A percentile compares a stretch with the other conserved stretches of the same genome.
These are phyloP conservation scores for Phaeophleospora eucalypticola DNA, from an alignment of 2,329 filamentous ascomycete species.

Conservation along the genomic window DNA sequence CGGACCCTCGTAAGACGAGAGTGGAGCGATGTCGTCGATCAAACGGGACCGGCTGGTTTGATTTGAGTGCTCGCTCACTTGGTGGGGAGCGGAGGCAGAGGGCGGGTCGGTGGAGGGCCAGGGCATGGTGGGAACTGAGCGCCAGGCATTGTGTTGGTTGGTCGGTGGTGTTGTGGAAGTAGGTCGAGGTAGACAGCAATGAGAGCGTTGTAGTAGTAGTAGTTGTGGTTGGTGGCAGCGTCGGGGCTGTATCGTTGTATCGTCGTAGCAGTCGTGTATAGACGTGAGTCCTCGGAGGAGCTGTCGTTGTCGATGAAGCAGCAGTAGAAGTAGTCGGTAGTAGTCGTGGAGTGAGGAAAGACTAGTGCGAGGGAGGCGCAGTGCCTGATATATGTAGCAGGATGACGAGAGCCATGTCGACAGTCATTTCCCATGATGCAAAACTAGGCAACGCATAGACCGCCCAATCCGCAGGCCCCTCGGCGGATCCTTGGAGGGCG, in stretches of 20 bases:
- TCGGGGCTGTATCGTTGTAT: not conserved
- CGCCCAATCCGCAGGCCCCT: not conserved
- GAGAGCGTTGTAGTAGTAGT: not conserved
- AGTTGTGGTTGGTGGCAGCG: not conserved
- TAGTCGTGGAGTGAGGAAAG: not conserved
- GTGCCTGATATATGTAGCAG: not conserved
- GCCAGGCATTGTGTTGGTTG: not conserved
- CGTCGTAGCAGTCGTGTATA: not conserved
- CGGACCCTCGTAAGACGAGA: not conserved
- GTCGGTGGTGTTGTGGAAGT: not conserved
- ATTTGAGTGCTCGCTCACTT: not conserved
- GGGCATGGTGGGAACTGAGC: conserved; percentile 1
- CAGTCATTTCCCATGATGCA: not conserved
- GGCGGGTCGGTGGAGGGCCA: not conserved
- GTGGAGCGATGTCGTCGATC: not conserved
- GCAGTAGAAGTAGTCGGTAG: not conserved
- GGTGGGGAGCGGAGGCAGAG: not conserved
- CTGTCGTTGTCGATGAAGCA: not conserved
- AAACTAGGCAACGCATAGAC: not conserved
- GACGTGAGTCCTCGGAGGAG: not conserved
- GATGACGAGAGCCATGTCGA: not conserved
- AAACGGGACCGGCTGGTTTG: not conserved
- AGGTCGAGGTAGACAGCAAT: not conserved
- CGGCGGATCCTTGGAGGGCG: not conserved
- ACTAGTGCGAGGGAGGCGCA: not conserved